Evolutionary conservation across 2,329 filamentous ascomycete genomes (phyloP), one percentile per base, ranked within the genome.

Genomic region (Colletotrichum truncatum): DNA sequence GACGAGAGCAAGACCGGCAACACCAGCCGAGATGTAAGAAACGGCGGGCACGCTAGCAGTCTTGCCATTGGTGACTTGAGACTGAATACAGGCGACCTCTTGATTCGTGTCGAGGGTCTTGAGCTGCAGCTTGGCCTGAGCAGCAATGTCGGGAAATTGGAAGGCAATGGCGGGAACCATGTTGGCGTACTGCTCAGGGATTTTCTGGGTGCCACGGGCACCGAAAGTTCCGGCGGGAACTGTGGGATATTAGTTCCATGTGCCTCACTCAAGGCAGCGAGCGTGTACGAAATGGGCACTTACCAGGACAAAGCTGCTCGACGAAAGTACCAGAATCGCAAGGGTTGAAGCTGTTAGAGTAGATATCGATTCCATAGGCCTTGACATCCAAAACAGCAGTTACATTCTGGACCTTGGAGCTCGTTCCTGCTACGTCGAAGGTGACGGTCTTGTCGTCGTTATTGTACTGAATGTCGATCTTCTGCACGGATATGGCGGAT

Each of bases 111-210:
- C 87, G 38, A 87, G 78, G 4, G 87, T 81, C 65, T 85, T 89
- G 46, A 99, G 85, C 74, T 93, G 82, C 68, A 99, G 82, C 45
- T 90, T 96, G 32, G 94, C 96, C 72, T 91, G 81, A 36, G 95
- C 95, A 59, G 95, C 91, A 70, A 99, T 91, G 75, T 99, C 94
- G 52, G 96, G 96, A 30, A 99, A 84, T 66, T 88, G 87, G 81
- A 98, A 99, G 11, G 95, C 95, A 70, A 99, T 97, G 3, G 88
- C 81, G 1, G 96, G 96, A 39, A 99, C 95, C 78, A 91, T 80
- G 57, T 85, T 85, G 60, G 93, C 89, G 74, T 90, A 95, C 66
- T 89, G 73, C 0, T 86, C 78, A 14, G 94, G 92, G 38, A 99
- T 92, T 28, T 83, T 78, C 76, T 96, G 91, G 4, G 80, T 81